Evolutionary conservation across 768 basidiomycete species (phyloP).

Genomic region (Lactifluus pinguis): DNA sequence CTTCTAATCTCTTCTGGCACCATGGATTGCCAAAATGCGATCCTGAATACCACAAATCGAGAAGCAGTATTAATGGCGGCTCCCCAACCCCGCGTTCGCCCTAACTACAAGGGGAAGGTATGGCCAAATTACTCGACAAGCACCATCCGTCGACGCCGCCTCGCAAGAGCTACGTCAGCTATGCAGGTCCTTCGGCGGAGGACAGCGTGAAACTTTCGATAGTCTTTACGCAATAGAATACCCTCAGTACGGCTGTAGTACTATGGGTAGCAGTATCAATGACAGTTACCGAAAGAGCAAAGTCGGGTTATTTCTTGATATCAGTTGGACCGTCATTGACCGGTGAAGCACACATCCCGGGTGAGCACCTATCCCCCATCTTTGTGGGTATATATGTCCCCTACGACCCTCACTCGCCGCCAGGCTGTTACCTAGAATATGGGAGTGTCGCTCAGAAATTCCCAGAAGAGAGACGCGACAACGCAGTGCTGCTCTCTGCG

Average conservation of each 20-base stretch:
- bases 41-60: constrained; percentile 75
- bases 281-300: constrained; percentile 69
- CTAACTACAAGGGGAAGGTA: constrained; percentile 75
- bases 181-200: constrained; percentile 80
- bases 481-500: constrained; percentile 83
- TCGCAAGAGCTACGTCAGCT: constrained; percentile 92
- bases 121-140: constrained; percentile 88
- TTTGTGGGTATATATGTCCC: constrained; percentile 2
- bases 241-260: constrained; percentile 97
- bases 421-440: constrained; percentile 90
- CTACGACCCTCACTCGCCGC: too few relatives aligned
- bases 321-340: constrained; percentile 97
- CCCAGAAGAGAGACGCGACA: constrained; percentile 55
- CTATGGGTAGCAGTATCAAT: constrained; percentile 94
- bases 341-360: constrained; percentile 93
- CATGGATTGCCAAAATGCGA: constrained; percentile 78
- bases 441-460: constrained; percentile 74
- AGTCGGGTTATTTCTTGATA: constrained; percentile 49
- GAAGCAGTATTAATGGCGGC: constrained; percentile 92
- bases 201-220: constrained; percentile 90
- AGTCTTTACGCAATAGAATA: constrained; percentile 85
- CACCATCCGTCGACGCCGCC: constrained; percentile 89
- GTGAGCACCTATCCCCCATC: constrained; percentile 34
- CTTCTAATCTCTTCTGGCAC: constrained; percentile 81
- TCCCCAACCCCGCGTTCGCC: constrained; percentile 94